phyloP scores from a whole-genome alignment of 495 filamentous ascomycete species.

The Xylaria bambusicola region DNA sequence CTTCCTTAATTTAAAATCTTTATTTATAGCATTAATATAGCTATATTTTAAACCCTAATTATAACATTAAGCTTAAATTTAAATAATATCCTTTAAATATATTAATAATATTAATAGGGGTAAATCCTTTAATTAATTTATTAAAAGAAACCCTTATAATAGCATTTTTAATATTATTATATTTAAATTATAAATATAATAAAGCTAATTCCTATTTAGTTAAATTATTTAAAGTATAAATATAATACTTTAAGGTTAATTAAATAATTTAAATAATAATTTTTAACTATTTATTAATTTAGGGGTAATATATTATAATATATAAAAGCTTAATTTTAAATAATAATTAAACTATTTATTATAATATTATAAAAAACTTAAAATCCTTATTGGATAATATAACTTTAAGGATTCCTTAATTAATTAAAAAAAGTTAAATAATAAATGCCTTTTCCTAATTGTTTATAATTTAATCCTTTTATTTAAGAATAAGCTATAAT shows the following conservation, averaged over 20 bases:
- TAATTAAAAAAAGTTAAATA: not conserved
- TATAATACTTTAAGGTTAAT: not conserved
- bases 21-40: no score
- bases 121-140: not conserved
- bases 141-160: not conserved
- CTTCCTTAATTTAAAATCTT: no score
- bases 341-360: not conserved
- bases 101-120: no score
- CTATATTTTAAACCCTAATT: no score
- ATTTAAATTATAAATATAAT: not conserved
- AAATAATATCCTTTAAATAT: no score
- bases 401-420: not conserved
- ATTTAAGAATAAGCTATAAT: not conserved
- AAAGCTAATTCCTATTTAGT: not conserved
- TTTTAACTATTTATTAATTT: not conserved
- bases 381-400: not conserved
- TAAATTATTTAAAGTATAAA: not conserved
- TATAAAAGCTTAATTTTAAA: slow-evolving; percentile 1
- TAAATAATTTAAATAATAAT: not conserved
- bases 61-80: no score
- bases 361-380: not conserved
- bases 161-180: not conserved
- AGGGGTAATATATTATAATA: not conserved
- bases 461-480: not conserved
- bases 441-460: not conserved